phyloP scores from a whole-genome alignment of 2,329 filamentous ascomycete species.

The Epichloe typhina region DNA sequence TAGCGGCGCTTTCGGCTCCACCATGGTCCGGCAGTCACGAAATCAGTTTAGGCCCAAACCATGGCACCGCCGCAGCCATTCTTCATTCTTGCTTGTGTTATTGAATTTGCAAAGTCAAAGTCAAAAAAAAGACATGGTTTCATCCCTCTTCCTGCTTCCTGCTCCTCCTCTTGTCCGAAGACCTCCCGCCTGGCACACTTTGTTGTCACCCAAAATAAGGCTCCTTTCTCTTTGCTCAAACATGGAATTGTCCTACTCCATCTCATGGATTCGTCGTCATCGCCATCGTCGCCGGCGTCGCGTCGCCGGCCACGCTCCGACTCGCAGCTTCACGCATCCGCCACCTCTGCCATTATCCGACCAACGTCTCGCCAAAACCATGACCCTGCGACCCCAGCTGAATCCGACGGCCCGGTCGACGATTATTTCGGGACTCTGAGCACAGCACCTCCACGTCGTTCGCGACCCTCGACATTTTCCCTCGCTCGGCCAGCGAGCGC shows the following conservation, averaged over 20 bases:
- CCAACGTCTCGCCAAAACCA: not conserved
- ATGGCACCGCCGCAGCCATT: too few relatives aligned
- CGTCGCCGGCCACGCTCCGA: conserved; percentile 2
- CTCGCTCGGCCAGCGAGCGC: conserved; percentile 1
- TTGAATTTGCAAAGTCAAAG: not conserved
- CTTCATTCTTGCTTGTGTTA: too few relatives aligned
- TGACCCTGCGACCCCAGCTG: not conserved
- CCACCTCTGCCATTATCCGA: not conserved
- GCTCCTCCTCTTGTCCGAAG: too few relatives aligned
- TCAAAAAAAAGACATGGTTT: too few relatives aligned
- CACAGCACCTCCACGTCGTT: conserved; percentile 2
- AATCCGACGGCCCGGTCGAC: not conserved
- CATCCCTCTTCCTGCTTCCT: not conserved
- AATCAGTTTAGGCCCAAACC: too few relatives aligned
- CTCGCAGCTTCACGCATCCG: not conserved
- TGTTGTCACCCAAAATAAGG: not conserved
- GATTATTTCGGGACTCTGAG: conserved; percentile 1
- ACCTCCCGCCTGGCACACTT: too few relatives aligned
- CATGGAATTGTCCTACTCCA: not conserved
- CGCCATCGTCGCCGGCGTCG: not conserved
- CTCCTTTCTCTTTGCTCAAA: not conserved
- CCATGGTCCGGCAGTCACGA: too few relatives aligned
- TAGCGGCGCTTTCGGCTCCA: too few relatives aligned
- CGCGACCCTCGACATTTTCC: conserved; percentile 3
- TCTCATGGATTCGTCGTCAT: conserved; percentile 5